A percentile compares a stretch with the other conserved stretches of the same genome.
Conservation (phyloP, 768 basidiomycete genomes). For the Chalciporus chontae region DNA sequence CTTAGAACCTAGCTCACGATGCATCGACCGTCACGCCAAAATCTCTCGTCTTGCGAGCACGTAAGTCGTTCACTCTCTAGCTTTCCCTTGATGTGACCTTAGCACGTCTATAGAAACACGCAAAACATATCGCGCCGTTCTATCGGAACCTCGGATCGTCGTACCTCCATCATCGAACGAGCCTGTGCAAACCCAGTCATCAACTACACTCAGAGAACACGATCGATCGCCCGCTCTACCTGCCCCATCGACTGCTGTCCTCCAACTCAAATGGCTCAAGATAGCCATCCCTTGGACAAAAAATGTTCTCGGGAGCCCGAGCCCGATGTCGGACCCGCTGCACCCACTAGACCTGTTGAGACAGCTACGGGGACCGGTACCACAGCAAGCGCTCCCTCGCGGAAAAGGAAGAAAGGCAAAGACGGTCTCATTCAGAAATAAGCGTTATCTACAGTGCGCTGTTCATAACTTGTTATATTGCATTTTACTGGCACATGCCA, state of each 20-base stretch:
- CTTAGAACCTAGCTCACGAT: conserved; percentile 66
- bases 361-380: background rate
- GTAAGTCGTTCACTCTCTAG: conserved; percentile 40
- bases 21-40: conserved; percentile 59
- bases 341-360: background rate
- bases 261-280: background rate
- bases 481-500: too few relatives aligned
- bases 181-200: background rate
- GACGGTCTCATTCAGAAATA: conserved; percentile 1
- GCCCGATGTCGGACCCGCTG: background rate
- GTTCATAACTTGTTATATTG: too few relatives aligned
- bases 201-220: background rate
- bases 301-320: conserved; percentile 25
- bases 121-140: conserved; percentile 72
- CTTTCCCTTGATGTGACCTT: background rate
- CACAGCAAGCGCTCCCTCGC: conserved; percentile 5
- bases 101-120: conserved; percentile 59
- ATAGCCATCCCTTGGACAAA: background rate
- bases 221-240: background rate
- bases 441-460: too few relatives aligned
- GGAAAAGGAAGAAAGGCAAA: conserved; percentile 24
- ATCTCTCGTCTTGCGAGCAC: conserved; percentile 67
- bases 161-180: conserved; percentile 36
- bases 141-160: conserved; percentile 71
- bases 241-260: background rate